Evolutionary conservation across 2,329 filamentous ascomycete species (phyloP).

Genomic region (Chaetoscypha palmicola): DNA sequence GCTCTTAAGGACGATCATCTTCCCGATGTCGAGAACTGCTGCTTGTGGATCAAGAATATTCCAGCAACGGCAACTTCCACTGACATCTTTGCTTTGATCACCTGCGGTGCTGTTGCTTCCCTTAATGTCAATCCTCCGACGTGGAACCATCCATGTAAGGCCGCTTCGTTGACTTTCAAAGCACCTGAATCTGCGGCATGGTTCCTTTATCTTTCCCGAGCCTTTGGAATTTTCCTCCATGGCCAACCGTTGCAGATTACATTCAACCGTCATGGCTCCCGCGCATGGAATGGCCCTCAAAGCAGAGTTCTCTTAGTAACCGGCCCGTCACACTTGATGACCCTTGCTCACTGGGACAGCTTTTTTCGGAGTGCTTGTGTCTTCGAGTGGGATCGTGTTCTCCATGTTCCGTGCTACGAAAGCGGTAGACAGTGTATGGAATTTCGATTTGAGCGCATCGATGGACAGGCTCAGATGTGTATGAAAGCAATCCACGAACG

Average conservation of each 20-base stretch:
- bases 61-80: neutral
- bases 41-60: constrained; percentile 1
- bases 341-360: neutral
- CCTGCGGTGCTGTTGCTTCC: neutral
- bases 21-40: no score
- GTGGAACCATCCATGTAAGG: neutral
- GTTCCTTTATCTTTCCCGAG: neutral
- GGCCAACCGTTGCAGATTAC: neutral
- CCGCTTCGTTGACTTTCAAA: constrained; percentile 6
- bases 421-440: constrained; percentile 1
- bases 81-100: constrained; percentile 1
- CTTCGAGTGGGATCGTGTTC: constrained; percentile 1
- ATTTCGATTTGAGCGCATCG: constrained; percentile 7
- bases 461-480: constrained; percentile 8
- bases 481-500: neutral
- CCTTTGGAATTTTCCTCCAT: neutral
- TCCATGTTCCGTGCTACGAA: neutral
- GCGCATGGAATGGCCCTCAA: neutral
- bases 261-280: constrained; percentile 2
- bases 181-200: neutral
- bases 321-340: constrained; percentile 4
- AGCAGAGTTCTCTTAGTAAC: constrained; percentile 1
- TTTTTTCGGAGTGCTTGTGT: constrained; percentile 3
- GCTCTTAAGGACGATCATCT: no score
- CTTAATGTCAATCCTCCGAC: constrained; percentile 1